Evolutionary conservation across 352 stramenopile species (phyloP).

Genomic region (Pythium plurisporium): DNA sequence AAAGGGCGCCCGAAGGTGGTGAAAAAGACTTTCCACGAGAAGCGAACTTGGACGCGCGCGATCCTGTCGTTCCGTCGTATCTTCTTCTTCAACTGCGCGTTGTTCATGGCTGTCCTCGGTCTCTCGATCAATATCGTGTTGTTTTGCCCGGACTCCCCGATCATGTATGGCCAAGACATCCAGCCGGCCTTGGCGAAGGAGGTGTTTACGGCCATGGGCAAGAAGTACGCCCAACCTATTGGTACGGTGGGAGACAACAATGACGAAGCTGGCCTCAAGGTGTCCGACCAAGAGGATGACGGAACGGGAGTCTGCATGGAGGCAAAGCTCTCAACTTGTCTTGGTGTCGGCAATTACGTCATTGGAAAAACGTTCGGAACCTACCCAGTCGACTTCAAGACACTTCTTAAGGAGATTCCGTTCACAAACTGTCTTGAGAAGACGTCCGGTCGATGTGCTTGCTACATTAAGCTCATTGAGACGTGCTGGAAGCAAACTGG

Average conservation of each 20-base stretch:
- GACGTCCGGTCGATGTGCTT: slow-evolving; percentile 50
- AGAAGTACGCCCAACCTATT: slow-evolving; percentile 38
- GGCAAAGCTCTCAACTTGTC: slow-evolving; percentile 62
- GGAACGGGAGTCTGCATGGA: slow-evolving; percentile 33
- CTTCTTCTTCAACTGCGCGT: slow-evolving; percentile 74
- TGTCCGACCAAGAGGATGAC: not conserved
- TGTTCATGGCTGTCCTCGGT: slow-evolving; percentile 62
- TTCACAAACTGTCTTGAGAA: slow-evolving; percentile 73
- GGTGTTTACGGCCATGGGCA: slow-evolving; percentile 55
- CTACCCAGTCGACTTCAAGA: slow-evolving; percentile 73
- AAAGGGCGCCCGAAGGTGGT: slow-evolving; percentile 76
- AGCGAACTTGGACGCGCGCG: slow-evolving; percentile 69
- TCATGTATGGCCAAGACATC: slow-evolving; percentile 67
- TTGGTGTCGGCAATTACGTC: slow-evolving; percentile 49
- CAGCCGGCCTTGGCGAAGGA: slow-evolving; percentile 29
- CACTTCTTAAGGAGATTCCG: slow-evolving; percentile 49
- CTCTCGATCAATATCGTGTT: slow-evolving; percentile 75
- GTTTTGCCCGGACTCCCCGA: slow-evolving; percentile 71
- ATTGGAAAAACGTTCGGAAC: slow-evolving; percentile 32
- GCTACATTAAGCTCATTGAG: slow-evolving; percentile 67
- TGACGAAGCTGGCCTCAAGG: not conserved
- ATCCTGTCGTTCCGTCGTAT: slow-evolving; percentile 79
- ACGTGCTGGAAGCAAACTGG: slow-evolving; percentile 59
- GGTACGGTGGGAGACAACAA: not conserved
- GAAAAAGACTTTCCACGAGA: slow-evolving; percentile 83